A percentile compares a stretch with the other conserved stretches of the same genome.
phyloP scores from a whole-genome alignment of 257 asterid species.

The Ligustrum vulgare region DNA sequence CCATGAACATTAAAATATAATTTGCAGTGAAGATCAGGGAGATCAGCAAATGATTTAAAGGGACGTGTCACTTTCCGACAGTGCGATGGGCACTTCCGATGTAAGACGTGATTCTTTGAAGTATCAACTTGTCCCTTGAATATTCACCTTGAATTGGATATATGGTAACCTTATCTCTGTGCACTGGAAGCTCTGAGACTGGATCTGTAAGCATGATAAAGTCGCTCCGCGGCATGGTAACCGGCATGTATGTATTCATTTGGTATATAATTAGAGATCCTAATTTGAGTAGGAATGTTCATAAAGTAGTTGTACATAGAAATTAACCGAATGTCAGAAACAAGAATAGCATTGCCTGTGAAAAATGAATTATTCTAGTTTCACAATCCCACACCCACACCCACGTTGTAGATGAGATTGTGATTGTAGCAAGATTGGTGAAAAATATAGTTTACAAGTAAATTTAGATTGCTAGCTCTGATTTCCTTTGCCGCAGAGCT shows the following conservation, averaged over 20 bases:
- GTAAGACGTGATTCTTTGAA: slow-evolving; percentile 99
- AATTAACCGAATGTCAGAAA: neutral
- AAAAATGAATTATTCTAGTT: too few species aligned
- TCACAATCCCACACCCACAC: too few species aligned
- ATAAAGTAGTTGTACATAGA: neutral
- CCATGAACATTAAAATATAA: too few species aligned
- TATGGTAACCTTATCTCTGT: slow-evolving; percentile 58
- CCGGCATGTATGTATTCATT: slow-evolving; percentile 42
- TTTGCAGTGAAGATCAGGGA: too few species aligned
- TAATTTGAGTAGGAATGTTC: neutral
- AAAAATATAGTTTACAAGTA: neutral
- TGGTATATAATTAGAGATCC: slow-evolving; percentile 12
- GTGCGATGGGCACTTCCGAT: slow-evolving; percentile 75
- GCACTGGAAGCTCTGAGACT: slow-evolving; percentile 60
- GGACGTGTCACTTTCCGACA: slow-evolving; percentile 34
- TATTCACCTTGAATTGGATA: slow-evolving; percentile 97
- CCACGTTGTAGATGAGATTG: too few species aligned
- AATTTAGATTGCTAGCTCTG: neutral
- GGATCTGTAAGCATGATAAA: slow-evolving; percentile 82
- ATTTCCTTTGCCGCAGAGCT: neutral
- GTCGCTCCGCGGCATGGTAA: slow-evolving; percentile 69
- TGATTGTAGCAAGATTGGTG: too few species aligned
- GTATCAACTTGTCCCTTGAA: slow-evolving; percentile 99
- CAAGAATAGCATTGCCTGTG: neutral
- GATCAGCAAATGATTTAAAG: too few species aligned